These are phyloP conservation scores for Keithomyces neogunnii DNA, from an alignment of 2,329 filamentous ascomycete genomes.

Conservation along the genomic window DNA sequence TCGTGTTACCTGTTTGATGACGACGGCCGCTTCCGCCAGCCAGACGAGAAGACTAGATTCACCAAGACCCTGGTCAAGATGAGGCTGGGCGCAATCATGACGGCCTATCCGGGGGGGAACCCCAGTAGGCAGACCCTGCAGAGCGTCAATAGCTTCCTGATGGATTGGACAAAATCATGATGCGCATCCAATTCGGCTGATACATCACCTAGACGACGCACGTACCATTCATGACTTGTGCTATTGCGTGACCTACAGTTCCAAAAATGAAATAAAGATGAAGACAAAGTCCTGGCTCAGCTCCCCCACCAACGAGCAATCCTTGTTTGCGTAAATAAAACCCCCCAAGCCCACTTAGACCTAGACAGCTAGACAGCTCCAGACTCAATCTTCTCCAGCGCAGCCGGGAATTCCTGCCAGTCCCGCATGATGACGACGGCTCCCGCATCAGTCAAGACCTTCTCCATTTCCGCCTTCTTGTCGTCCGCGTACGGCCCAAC, in stretches of 20 bases:
- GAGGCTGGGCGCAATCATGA: slow-evolving; percentile 74
- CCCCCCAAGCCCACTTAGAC: background rate
- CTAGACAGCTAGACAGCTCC: slow-evolving; percentile 19
- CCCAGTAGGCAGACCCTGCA: slow-evolving; percentile 80
- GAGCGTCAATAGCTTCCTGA: slow-evolving; percentile 84
- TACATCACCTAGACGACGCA: too few species aligned
- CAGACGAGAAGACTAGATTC: slow-evolving; percentile 28
- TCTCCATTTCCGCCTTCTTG: slow-evolving; percentile 57
- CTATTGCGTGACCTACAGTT: background rate
- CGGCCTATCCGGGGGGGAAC: slow-evolving; percentile 68
- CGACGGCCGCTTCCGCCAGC: slow-evolving; percentile 37
- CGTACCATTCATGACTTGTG: too few species aligned
- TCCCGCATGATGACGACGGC: slow-evolving; percentile 53
- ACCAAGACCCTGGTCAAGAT: slow-evolving; percentile 72
- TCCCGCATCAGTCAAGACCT: slow-evolving; percentile 51
- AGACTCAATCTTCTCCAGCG: slow-evolving; percentile 37
- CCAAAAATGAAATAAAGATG: background rate
- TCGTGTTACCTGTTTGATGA: slow-evolving; percentile 66
- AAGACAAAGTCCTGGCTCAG: too few species aligned
- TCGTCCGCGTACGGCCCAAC: slow-evolving; percentile 65
- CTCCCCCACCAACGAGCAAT: too few species aligned
- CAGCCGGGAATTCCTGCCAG: slow-evolving; percentile 47
- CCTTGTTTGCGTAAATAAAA: background rate
- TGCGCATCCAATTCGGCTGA: background rate
- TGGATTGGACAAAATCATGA: slow-evolving; percentile 42